These are phyloP conservation scores for Cylindrodendrum hubeiense DNA, from an alignment of 2,329 filamentous ascomycete genomes.

Conservation along the genomic window DNA sequence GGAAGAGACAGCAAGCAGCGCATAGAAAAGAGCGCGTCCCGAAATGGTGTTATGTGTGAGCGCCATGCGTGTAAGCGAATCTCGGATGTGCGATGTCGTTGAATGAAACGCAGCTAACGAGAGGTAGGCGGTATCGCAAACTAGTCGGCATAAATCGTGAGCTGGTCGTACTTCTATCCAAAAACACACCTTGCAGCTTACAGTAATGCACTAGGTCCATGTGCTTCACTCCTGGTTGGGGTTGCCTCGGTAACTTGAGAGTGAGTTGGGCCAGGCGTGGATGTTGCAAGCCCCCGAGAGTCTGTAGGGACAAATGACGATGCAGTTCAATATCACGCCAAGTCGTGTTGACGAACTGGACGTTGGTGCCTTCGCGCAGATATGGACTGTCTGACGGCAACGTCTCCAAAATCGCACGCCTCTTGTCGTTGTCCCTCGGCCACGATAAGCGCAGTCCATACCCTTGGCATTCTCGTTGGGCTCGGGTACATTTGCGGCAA, in stretches of 20 bases:
- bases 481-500: slow-evolving; percentile 25
- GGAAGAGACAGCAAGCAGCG: slow-evolving; percentile 33
- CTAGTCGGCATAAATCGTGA: slow-evolving; percentile 5
- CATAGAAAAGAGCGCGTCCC: slow-evolving; percentile 29
- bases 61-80: slow-evolving; percentile 27
- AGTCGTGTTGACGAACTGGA: slow-evolving; percentile 31
- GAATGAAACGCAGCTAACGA: slow-evolving; percentile 29
- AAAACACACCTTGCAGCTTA: not conserved
- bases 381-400: not conserved
- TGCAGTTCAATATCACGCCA: slow-evolving; percentile 24
- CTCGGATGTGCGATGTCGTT: slow-evolving; percentile 17
- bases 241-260: not conserved
- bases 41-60: not conserved
- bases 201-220: slow-evolving; percentile 30
- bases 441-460: slow-evolving; percentile 36
- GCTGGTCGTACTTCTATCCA: not conserved
- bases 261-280: rapidly evolving
- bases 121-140: slow-evolving; percentile 23
- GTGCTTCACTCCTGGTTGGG: slow-evolving; percentile 2
- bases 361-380: not conserved
- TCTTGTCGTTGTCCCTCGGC: slow-evolving; percentile 29
- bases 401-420: slow-evolving; percentile 16
- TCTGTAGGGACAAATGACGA: not conserved
- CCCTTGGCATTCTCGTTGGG: slow-evolving; percentile 23
- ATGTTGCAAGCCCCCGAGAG: not conserved